phyloP scores from a whole-genome alignment of 495 filamentous ascomycete species.

The Hypoxylon intermedium region DNA sequence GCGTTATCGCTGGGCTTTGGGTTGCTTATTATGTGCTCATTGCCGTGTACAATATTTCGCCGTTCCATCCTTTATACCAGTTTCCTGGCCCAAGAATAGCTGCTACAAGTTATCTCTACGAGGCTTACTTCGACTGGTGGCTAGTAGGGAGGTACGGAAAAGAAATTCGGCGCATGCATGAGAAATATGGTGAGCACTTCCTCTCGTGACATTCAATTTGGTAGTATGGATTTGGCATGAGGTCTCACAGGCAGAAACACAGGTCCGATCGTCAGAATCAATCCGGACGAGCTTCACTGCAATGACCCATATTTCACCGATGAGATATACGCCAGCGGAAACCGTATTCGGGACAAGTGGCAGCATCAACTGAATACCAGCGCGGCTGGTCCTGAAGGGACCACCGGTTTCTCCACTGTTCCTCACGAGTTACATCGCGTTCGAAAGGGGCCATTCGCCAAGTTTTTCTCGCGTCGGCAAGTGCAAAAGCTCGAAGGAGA shows the following conservation, averaged over 20 bases:
- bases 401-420: slow-evolving; percentile 9
- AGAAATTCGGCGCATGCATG: slow-evolving; percentile 54
- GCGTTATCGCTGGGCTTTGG: not conserved
- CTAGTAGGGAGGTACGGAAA: slow-evolving; percentile 49
- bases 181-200: slow-evolving; percentile 50
- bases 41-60: slow-evolving; percentile 25
- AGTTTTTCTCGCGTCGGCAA: slow-evolving; percentile 57
- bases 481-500: slow-evolving; percentile 52
- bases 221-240: no score
- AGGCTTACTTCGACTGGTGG: slow-evolving; percentile 55
- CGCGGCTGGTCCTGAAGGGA: slow-evolving; percentile 5
- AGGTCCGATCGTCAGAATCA: slow-evolving; percentile 64
- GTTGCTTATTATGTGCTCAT: slow-evolving; percentile 5
- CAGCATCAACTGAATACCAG: slow-evolving; percentile 34
- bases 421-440: slow-evolving; percentile 46
- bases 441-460: slow-evolving; percentile 45
- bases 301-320: slow-evolving; percentile 59
- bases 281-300: slow-evolving; percentile 59
- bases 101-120: slow-evolving; percentile 50
- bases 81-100: slow-evolving; percentile 56
- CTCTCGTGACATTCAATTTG: not conserved
- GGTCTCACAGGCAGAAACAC: no score
- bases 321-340: slow-evolving; percentile 50
- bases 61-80: slow-evolving; percentile 46
- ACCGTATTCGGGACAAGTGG: slow-evolving; percentile 48